Conservation (phyloP, 768 basidiomycete genomes). For the Lactarius akahatsu region DNA sequence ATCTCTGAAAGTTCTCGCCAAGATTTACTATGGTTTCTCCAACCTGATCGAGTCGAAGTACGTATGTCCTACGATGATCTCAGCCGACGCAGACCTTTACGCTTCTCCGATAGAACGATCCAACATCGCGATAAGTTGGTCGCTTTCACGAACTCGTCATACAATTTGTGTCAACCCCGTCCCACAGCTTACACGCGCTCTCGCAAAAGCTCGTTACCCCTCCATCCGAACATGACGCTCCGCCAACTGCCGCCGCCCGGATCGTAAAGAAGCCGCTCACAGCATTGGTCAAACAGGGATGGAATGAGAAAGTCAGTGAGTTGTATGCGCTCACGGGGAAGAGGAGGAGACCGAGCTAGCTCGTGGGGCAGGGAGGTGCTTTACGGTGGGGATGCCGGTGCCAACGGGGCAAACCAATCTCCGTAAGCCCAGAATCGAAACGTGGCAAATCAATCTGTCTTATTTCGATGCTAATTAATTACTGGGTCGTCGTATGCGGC, state of each 20-base stretch:
- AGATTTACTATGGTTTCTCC: conserved; percentile 68
- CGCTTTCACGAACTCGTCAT: background rate
- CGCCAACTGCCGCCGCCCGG: conserved; percentile 25
- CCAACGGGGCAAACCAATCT: conserved; percentile 12
- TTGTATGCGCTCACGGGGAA: conserved; percentile 20
- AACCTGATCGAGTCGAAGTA: conserved; percentile 60
- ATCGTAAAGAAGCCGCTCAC: conserved; percentile 21
- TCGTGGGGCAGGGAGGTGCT: conserved; percentile 49
- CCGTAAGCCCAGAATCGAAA: conserved; percentile 11
- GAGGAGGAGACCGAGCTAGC: conserved; percentile 18
- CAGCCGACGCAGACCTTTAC: conserved; percentile 6
- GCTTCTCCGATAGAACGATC: conserved; percentile 45
- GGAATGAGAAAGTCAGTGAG: conserved; percentile 26
- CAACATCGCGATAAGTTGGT: conserved; percentile 57
- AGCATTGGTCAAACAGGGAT: conserved; percentile 23
- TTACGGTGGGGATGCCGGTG: conserved; percentile 39
- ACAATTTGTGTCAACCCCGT: background rate
- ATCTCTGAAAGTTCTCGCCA: background rate
- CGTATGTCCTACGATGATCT: conserved; percentile 25
- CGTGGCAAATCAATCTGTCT: background rate
- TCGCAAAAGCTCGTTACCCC: conserved; percentile 18
- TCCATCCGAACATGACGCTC: conserved; percentile 19
- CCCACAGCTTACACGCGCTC: conserved; percentile 20
- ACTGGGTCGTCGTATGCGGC: background rate
- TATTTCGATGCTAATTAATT: conserved; percentile 3